These are phyloP conservation scores for Crucihimalaya himalaica DNA, from an alignment of 345 rosid species.

Conservation along the genomic window DNA sequence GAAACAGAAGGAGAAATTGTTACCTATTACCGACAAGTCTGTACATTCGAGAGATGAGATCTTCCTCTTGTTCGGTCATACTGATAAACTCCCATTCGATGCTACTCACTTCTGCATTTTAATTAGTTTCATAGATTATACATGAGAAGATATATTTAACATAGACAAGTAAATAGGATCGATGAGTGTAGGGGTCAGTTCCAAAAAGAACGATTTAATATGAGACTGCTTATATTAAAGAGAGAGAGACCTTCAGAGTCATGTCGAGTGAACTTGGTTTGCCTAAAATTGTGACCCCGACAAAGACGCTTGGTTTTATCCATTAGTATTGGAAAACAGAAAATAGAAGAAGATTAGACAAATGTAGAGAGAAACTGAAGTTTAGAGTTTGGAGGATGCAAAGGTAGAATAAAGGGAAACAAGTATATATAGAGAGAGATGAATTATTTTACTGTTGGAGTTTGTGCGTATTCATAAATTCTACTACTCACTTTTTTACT, in stretches of 20 bases:
- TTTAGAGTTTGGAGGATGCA: constrained; percentile 14
- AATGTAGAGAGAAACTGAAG: not conserved
- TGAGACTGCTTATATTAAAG: not conserved
- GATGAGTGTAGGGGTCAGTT: not conserved
- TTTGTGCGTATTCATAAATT: not conserved
- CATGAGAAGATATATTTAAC: not conserved
- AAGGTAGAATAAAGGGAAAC: not conserved
- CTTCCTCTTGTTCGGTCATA: constrained; percentile 66
- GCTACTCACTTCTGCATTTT: constrained; percentile 58
- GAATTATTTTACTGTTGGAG: constrained; percentile 2
- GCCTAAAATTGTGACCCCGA: constrained; percentile 7
- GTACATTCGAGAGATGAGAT: constrained; percentile 66
- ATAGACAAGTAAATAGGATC: not conserved
- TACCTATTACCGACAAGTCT: constrained; percentile 64
- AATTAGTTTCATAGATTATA: not conserved
- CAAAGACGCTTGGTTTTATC: constrained; percentile 19
- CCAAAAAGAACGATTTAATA: not conserved
- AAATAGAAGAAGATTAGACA: not conserved
- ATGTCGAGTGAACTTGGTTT: constrained; percentile 9
- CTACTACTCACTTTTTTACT: not conserved
- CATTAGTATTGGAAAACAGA: not conserved
- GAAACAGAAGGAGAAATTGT: not conserved
- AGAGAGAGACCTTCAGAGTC: constrained; percentile 36
- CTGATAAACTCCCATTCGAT: constrained; percentile 55
- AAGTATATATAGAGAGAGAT: constrained; percentile 5